Evolutionary conservation across 306 rosid genomes (phyloP).

Genomic region (Chamaecrista fasciculata): DNA sequence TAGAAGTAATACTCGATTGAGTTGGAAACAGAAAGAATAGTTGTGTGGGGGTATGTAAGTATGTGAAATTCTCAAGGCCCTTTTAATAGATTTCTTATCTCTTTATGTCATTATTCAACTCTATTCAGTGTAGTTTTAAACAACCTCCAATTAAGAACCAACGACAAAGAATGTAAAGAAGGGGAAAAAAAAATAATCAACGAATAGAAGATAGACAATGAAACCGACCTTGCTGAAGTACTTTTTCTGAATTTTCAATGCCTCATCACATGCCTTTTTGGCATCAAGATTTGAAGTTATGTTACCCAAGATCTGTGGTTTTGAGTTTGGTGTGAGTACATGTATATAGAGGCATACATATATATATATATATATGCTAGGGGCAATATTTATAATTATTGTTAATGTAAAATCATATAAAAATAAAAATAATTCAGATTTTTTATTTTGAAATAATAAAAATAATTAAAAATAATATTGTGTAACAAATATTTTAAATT

Average conservation of each 20-base stretch:
- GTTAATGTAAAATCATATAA: too few species aligned
- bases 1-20: not conserved
- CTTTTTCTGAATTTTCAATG: conserved; percentile 85
- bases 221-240: conserved; percentile 71
- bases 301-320: conserved; percentile 72
- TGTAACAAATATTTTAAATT: too few species aligned
- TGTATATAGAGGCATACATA: conserved; percentile 4
- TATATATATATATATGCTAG: too few species aligned
- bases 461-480: too few species aligned
- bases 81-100: not conserved
- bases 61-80: not conserved
- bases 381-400: too few species aligned
- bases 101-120: not conserved
- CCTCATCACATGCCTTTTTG: conserved; percentile 72
- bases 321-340: conserved; percentile 27
- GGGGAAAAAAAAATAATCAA: not conserved
- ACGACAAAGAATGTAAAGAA: not conserved
- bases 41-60: not conserved
- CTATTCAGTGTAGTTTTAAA: not conserved
- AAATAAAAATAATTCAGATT: too few species aligned
- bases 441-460: too few species aligned
- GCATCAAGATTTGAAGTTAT: conserved; percentile 80
- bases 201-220: not conserved
- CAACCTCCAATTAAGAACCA: not conserved
- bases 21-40: not conserved